Evolutionary conservation across 2,329 filamentous ascomycete species (phyloP), one percentile per base, ranked within the genome.

Genomic region (Zasmidium cellare): DNA sequence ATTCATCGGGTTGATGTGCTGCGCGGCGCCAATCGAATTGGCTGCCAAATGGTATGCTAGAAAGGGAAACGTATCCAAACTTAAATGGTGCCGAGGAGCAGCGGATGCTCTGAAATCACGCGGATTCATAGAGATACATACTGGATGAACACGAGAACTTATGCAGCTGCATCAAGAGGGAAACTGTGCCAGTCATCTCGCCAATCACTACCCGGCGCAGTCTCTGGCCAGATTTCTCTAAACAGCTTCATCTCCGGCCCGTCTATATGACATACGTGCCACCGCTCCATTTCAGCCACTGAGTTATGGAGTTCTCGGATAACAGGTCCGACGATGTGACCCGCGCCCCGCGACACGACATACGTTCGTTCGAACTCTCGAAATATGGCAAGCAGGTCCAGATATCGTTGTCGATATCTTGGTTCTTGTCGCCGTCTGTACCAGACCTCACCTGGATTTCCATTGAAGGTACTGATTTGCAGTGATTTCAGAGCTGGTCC

Each of bases 21-120:
- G 52, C 6, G 49, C 55, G 20, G 49, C 50, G 6, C 57, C 57
- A 3, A 25, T 59, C 11, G 47, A 59, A 16, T 14, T 59, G 20
- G 53, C 57, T 18, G 51, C 57, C 25, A 22, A 51, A 16, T 59
- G 57, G 57, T 59, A 56, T 19, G 52, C 23, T 18, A 31, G 50
- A 24, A 16, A 20, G 16, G 11, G 52, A 9, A 22, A 49, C 14
- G 23, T n/a, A 19, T 48, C 19, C 20, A 59, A 59, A 47, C 41
- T 55, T 22, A 35, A 28, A 19, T 59, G 57, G 57, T 59, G 57
- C 45, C 47, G 31, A 52, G 47, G 6, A 41, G 35, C 35, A 16
- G 35, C 12, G 7, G 35, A 41, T n/a, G 35, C 35, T 16, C n/a
- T 41, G 35, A 41, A 41, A 18, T 9, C 12, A 14, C 35, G n/a